Conservation (phyloP, 1,284 basidiomycete genomes). For the Pseudozyma pruni region DNA sequence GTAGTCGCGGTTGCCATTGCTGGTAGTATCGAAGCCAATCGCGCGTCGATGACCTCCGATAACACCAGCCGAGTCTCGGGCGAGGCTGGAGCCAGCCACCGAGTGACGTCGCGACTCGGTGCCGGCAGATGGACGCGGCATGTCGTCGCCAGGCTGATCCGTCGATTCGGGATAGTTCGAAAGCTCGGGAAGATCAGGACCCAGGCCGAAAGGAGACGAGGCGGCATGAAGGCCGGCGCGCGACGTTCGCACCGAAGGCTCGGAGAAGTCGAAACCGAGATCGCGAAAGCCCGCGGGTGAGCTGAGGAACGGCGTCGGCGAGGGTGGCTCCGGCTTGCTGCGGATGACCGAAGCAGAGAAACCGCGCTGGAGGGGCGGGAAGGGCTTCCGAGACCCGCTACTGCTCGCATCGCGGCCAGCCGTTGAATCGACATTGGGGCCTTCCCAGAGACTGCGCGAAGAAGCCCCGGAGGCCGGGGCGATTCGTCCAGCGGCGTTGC, state of each 20-base stretch:
- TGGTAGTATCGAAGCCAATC: slow-evolving; percentile 49
- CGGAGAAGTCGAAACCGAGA: slow-evolving; percentile 22
- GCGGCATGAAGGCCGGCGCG: slow-evolving; percentile 15
- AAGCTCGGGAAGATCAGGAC: slow-evolving; percentile 26
- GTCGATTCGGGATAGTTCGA: slow-evolving; percentile 28
- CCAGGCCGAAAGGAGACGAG: slow-evolving; percentile 32
- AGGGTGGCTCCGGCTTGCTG: slow-evolving; percentile 22
- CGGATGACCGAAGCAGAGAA: slow-evolving; percentile 36
- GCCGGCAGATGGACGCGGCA: slow-evolving; percentile 16
- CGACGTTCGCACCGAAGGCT: slow-evolving; percentile 15
- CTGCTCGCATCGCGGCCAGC: slow-evolving; percentile 2
- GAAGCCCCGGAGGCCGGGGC: slow-evolving; percentile 10
- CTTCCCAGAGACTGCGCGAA: slow-evolving; percentile 37
- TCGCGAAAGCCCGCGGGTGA: slow-evolving; percentile 38
- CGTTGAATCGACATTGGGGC: slow-evolving; percentile 8
- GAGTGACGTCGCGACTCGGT: slow-evolving; percentile 58
- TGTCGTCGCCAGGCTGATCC: background rate
- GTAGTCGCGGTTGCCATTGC: background rate
- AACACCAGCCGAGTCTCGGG: slow-evolving; percentile 28
- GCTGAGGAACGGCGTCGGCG: slow-evolving; percentile 35
- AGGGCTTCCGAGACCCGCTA: slow-evolving; percentile 20
- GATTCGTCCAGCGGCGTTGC: slow-evolving; percentile 29
- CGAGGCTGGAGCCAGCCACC: slow-evolving; percentile 23
- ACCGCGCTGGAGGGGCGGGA: slow-evolving; percentile 32
- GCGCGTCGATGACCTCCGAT: slow-evolving; percentile 51